Base-by-base conservation (phyloP, 805 yeast species). In the Yarrowia yakushimensis region DNA sequence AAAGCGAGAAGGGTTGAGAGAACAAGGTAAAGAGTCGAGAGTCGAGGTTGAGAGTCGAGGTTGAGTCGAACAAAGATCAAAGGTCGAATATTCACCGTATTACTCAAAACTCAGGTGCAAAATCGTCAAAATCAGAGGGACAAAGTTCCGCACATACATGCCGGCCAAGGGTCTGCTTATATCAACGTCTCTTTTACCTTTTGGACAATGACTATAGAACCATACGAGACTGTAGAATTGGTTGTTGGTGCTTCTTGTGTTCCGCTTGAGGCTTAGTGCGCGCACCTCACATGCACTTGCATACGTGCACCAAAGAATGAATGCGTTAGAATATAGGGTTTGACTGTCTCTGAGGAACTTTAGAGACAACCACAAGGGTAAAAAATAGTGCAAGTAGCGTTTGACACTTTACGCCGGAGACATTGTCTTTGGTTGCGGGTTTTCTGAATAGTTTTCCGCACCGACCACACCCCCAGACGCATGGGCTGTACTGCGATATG, bases 211-310 rank as follows among this genome's bases (percentile, higher is more conserved):
- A 36, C 52, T 13, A 20, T 36, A 13, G n/a, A n/a, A n/a, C n/a
- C n/a, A n/a, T n/a, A n/a, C n/a, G n/a, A n/a, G n/a, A n/a, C n/a
- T n/a, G n/a, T n/a, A n/a, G n/a, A n/a, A n/a, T n/a, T n/a, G n/a
- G n/a, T n/a, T n/a, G n/a, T n/a, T n/a, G n/a, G 50, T 18, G 50
- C 33, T 43, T 43, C 50, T 43, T 43, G 50, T 43, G 27, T 43
- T 27, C 50, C 52, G 36, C 30, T 45, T 45, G 52, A 36, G 52
- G 52, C 52, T 45, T 20, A 45, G 52, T 45, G 36, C 36, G 52
- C 52, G 36, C 52, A 30, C 30, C 52, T 45, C 52, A 45, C 52
- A 45, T 45, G 52, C 30, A 45, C 52, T 17, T 45, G 52, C 52
- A 45, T 45, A 45, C 36, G 52, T 17, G 13, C 36, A 18, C 52